Conservation (phyloP, 352 stramenopile species). For the Pythium biforme region DNA sequence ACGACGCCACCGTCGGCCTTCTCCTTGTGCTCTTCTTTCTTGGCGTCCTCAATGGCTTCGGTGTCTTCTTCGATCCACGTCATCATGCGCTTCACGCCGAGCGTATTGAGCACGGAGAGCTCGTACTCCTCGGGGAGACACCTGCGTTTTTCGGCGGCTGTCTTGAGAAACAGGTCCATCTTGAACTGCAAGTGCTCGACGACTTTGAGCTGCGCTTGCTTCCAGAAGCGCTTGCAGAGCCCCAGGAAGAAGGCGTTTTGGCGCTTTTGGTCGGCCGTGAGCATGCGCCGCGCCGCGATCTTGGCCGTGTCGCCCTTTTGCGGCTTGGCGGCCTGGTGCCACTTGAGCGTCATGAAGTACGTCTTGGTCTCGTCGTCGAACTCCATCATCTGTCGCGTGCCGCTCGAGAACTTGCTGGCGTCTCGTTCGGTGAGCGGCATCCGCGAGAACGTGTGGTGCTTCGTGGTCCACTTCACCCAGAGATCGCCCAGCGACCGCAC, state of each 20-base stretch:
- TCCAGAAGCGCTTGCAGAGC: constrained; percentile 77
- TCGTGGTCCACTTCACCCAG: constrained; percentile 80
- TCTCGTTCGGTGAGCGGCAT: constrained; percentile 54
- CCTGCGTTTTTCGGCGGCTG: constrained; percentile 28
- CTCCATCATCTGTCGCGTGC: constrained; percentile 86
- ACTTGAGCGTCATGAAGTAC: constrained; percentile 85
- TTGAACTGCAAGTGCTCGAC: constrained; percentile 73
- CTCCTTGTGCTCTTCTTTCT: constrained; percentile 66
- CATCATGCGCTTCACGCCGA: constrained; percentile 73
- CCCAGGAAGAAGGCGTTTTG: constrained; percentile 74
- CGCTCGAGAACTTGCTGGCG: constrained; percentile 62
- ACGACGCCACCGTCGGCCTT: constrained; percentile 72
- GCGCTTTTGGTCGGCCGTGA: constrained; percentile 73
- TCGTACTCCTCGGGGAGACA: constrained; percentile 43
- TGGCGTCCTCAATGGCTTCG: constrained; percentile 64
- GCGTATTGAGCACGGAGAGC: constrained; percentile 50
- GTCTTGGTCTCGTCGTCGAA: constrained; percentile 43
- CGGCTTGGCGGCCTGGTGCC: constrained; percentile 75
- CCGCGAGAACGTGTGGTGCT: constrained; percentile 75
- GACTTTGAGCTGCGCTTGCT: constrained; percentile 64
- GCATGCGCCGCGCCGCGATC: constrained; percentile 61
- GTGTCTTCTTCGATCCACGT: constrained; percentile 75
- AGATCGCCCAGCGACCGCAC: constrained; percentile 75
- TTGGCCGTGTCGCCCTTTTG: constrained; percentile 86
- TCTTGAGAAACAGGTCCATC: constrained; percentile 33